phyloP scores from a whole-genome alignment of 2,329 filamentous ascomycete species.

The Neospermospora avenae region DNA sequence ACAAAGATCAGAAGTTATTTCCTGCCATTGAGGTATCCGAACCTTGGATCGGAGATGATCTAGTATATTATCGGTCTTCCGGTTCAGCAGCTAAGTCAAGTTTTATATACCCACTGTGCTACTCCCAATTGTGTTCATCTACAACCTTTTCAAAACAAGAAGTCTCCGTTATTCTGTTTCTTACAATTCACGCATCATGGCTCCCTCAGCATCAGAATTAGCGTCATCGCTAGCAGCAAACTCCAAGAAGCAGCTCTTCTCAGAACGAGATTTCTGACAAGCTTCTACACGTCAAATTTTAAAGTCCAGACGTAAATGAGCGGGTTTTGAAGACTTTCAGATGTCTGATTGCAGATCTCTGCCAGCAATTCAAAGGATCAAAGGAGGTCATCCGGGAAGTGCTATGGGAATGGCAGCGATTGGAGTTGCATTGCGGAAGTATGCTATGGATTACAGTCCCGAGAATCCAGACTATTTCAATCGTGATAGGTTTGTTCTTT shows the following conservation, averaged over 20 bases:
- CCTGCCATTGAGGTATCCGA: too few relatives aligned
- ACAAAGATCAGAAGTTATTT: too few relatives aligned
- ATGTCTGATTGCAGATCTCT: conserved; percentile 63
- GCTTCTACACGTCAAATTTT: background rate
- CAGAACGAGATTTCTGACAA: background rate
- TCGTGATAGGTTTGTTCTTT: conserved; percentile 43
- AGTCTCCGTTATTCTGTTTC: too few relatives aligned
- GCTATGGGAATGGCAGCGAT: conserved; percentile 44
- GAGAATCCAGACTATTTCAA: conserved; percentile 41
- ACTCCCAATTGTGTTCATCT: too few relatives aligned
- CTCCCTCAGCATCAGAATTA: background rate
- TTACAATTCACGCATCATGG: background rate
- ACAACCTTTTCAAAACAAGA: too few relatives aligned
- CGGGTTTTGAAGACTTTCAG: conserved; percentile 57
- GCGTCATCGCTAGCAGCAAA: background rate
- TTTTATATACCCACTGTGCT: too few relatives aligned
- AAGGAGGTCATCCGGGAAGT: conserved; percentile 63
- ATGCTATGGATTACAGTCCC: conserved; percentile 42
- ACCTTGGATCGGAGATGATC: too few relatives aligned
- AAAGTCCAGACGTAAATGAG: conserved; percentile 8
- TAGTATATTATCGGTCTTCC: too few relatives aligned
- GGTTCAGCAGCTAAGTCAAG: too few relatives aligned
- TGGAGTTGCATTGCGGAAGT: conserved; percentile 42
- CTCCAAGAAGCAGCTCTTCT: background rate
- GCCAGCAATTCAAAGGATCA: conserved; percentile 69